Percentiles rank a stretch among this genome's conserved stretches.
Conservation (phyloP, 2,329 filamentous ascomycete genomes). For the Botrytis paeoniae region DNA sequence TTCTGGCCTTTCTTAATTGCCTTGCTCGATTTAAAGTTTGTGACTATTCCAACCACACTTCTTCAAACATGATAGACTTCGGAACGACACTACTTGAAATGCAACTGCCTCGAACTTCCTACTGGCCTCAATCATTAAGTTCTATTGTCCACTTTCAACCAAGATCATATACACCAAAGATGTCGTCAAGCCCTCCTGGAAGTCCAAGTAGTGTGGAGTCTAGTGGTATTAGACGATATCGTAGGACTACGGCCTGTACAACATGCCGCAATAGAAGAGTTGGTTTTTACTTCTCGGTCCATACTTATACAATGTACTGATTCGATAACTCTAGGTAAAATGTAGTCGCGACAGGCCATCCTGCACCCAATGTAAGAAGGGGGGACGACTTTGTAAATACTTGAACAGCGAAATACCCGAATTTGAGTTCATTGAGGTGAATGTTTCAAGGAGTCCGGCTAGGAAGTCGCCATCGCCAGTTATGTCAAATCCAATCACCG, state of each 20-base stretch:
- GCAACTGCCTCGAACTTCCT: not conserved
- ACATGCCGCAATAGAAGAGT: slow-evolving; percentile 13
- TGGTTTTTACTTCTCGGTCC: not conserved
- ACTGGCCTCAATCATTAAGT: not conserved
- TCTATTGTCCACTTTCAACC: not conserved
- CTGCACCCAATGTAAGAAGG: slow-evolving; percentile 6
- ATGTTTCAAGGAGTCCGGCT: not conserved
- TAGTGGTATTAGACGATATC: slow-evolving; percentile 11
- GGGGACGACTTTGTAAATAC: slow-evolving; percentile 9
- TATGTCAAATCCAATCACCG: not conserved
- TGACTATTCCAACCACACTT: not conserved
- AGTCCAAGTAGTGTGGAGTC: not conserved
- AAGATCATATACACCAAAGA: not conserved
- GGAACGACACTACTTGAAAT: not conserved
- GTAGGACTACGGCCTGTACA: slow-evolving; percentile 10
- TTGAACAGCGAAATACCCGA: slow-evolving; percentile 14
- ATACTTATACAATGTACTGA: not conserved
- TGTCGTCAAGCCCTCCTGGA: not conserved
- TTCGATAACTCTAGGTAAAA: slow-evolving; percentile 1
- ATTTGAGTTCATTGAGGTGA: slow-evolving; percentile 13
- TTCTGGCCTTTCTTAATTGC: not conserved
- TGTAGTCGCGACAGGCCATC: slow-evolving; percentile 11
- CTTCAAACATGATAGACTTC: not conserved
- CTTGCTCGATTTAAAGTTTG: no score
- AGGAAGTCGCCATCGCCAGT: slow-evolving; percentile 3